Conservation (phyloP, 345 rosid species). For the Nasturtium officinale region DNA sequence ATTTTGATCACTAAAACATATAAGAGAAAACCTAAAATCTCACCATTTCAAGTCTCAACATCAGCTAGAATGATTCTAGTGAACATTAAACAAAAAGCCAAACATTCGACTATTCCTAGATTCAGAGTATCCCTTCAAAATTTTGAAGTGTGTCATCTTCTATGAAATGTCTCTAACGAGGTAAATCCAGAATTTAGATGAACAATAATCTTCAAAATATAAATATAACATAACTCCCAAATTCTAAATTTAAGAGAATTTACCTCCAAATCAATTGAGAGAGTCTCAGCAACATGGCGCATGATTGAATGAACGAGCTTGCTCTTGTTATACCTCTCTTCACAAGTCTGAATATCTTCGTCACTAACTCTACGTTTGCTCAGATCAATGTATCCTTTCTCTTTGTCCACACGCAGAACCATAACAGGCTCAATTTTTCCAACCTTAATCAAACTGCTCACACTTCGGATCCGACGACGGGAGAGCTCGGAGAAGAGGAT, state of each 20-base stretch:
- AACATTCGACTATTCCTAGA: not conserved
- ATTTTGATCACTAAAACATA: not conserved
- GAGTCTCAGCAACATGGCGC: conserved; percentile 96
- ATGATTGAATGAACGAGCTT: conserved; percentile 98
- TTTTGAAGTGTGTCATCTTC: not conserved
- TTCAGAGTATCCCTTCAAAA: too few relatives aligned
- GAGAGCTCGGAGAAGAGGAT: conserved; percentile 98
- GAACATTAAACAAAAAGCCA: not conserved
- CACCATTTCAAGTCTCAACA: not conserved
- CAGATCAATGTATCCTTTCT: conserved; percentile 92
- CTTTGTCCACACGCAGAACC: conserved; percentile 97
- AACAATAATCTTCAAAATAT: not conserved
- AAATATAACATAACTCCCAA: not conserved
- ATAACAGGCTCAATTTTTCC: conserved; percentile 98
- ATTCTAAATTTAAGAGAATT: not conserved
- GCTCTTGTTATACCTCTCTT: conserved; percentile 97
- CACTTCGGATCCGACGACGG: conserved; percentile 97
- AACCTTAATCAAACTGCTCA: conserved; percentile 89
- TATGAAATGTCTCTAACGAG: not conserved
- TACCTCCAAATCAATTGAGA: conserved; percentile 89
- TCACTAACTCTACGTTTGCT: conserved; percentile 94
- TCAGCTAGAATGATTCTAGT: not conserved
- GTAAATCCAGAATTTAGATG: not conserved
- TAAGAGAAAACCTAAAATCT: not conserved
- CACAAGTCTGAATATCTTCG: conserved; percentile 92